phyloP scores from a whole-genome alignment of 371 early-diverging fungal genomes.

The Mucor plumbeus region DNA sequence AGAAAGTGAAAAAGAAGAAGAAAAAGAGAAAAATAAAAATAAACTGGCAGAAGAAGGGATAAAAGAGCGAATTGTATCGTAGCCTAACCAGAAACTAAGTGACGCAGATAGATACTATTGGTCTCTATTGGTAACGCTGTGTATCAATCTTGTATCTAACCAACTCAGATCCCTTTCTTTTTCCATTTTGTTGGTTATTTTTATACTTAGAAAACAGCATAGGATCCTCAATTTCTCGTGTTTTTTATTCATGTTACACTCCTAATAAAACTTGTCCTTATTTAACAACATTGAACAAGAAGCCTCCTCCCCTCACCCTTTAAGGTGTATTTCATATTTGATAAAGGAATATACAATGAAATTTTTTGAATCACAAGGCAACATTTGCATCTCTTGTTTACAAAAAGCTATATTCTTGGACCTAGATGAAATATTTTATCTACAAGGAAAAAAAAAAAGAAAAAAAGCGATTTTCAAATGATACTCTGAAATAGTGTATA shows the following conservation, averaged over 20 bases:
- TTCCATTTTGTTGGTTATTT: slow-evolving; percentile 11
- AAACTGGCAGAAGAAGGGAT: slow-evolving; percentile 14
- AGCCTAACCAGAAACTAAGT: slow-evolving; percentile 13
- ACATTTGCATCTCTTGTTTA: not conserved
- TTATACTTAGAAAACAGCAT: not conserved
- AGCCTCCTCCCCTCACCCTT: not conserved
- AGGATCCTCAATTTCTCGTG: slow-evolving; percentile 9
- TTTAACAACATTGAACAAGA: not conserved
- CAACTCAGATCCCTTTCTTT: not conserved
- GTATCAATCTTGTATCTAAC: not conserved
- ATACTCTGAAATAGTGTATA: not conserved
- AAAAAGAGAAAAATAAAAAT: slow-evolving; percentile 24
- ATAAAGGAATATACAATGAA: not conserved
- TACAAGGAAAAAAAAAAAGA: too few species aligned
- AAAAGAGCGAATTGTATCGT: slow-evolving; percentile 10
- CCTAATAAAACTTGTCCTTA: slow-evolving; percentile 8
- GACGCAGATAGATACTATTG: slow-evolving; percentile 19
- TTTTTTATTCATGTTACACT: slow-evolving; percentile 4
- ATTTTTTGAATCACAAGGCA: not conserved
- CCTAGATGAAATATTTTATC: not conserved
- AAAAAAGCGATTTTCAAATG: too few species aligned
- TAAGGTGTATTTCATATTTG: not conserved
- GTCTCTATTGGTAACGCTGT: slow-evolving; percentile 6
- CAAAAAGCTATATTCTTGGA: not conserved
- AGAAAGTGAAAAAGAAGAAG: slow-evolving; percentile 28